These are phyloP conservation scores for Macaranga tanarius DNA, from an alignment of 441 rosid species.

Conservation along the genomic window DNA sequence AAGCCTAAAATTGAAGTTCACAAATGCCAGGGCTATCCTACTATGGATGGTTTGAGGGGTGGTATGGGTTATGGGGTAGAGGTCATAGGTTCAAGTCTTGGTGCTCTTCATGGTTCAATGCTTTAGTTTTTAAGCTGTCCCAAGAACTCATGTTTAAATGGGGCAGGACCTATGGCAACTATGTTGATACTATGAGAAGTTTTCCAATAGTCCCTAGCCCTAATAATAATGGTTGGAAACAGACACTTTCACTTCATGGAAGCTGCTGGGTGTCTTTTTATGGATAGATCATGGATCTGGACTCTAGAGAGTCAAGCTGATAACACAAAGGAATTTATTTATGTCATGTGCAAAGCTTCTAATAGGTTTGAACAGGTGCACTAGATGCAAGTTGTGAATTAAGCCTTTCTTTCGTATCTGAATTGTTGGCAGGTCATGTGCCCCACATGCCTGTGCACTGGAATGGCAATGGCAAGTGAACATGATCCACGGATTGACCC, in stretches of 20 bases:
- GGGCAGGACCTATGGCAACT: neutral
- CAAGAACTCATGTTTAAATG: neutral
- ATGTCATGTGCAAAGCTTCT: neutral
- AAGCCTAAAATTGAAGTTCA: neutral
- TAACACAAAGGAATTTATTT: neutral
- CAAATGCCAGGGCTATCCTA: neutral
- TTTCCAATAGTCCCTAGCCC: neutral
- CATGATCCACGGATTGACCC: conserved; percentile 95
- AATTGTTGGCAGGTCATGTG: conserved; percentile 75
- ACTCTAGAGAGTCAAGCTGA: neutral
- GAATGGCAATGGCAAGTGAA: conserved; percentile 99
- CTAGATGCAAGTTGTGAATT: neutral
- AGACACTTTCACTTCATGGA: neutral
- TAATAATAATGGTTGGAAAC: neutral
- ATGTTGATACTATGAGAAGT: neutral
- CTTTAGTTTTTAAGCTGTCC: neutral
- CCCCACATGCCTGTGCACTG: conserved; percentile 95
- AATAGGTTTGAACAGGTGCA: neutral
- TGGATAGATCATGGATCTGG: neutral
- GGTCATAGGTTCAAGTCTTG: neutral
- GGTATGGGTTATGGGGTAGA: neutral
- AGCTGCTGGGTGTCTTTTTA: neutral
- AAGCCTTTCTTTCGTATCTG: neutral
- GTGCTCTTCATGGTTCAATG: neutral
- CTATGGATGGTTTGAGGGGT: neutral